phyloP scores from a whole-genome alignment of 768 basidiomycete genomes.

The Neoboletus brunneissimus region DNA sequence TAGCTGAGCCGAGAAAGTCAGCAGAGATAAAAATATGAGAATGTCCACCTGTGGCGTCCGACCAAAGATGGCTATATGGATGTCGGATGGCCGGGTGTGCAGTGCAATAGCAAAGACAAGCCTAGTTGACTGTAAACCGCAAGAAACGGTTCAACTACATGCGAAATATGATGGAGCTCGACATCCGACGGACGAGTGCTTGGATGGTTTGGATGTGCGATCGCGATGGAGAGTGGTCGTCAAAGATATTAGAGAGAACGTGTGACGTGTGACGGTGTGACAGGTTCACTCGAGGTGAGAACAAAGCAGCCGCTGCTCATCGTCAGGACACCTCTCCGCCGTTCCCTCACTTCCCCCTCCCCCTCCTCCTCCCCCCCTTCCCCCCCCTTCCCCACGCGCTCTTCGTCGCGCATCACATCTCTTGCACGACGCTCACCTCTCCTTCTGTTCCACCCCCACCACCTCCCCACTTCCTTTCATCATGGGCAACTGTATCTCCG shows the following conservation, averaged over 20 bases:
- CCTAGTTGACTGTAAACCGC: too few species aligned
- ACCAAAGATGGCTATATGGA: constrained; percentile 19
- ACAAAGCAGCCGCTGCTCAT: constrained; percentile 21
- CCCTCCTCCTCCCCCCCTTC: too few species aligned
- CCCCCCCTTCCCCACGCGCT: not conserved
- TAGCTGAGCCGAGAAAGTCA: not conserved
- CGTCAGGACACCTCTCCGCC: constrained; percentile 10
- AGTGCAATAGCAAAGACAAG: not conserved
- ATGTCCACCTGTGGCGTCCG: constrained; percentile 7
- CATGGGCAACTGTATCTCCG: constrained; percentile 71
- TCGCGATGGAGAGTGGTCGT: not conserved
- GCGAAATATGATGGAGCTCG: not conserved
- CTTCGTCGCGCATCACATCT: not conserved
- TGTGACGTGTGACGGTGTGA: constrained; percentile 24
- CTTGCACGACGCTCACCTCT: not conserved
- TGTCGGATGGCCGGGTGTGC: not conserved
- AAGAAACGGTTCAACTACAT: too few species aligned
- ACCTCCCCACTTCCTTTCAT: not conserved
- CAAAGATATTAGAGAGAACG: not conserved
- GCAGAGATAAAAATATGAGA: constrained; percentile 10
- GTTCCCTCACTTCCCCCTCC: constrained; percentile 4
- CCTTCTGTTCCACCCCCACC: not conserved
- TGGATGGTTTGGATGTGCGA: not conserved
- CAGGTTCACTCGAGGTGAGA: constrained; percentile 19
- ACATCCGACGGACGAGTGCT: not conserved